These are phyloP conservation scores for Pachyrhizus erosus DNA, from an alignment of 306 rosid species.

Conservation along the genomic window DNA sequence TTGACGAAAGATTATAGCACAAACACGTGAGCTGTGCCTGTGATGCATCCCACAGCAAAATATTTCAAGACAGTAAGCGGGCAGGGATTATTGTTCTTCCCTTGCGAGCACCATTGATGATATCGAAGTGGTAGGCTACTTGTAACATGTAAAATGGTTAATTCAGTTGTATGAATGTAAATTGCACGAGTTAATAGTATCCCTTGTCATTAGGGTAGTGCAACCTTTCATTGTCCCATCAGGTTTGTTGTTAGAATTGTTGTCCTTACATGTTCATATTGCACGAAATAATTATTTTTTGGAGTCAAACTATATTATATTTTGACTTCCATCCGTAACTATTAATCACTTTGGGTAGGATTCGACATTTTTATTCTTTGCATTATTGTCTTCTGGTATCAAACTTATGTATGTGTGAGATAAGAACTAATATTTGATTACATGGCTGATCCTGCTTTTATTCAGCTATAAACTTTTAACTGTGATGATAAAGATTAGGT, in stretches of 20 bases:
- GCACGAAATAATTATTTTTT: neutral
- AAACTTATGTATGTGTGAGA: neutral
- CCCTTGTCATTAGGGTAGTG: neutral
- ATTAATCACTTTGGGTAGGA: neutral
- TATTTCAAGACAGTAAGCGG: neutral
- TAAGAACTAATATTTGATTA: neutral
- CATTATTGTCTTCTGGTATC: neutral
- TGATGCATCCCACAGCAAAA: conserved; percentile 28
- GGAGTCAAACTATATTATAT: neutral
- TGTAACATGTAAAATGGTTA: conserved; percentile 21
- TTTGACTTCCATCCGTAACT: neutral
- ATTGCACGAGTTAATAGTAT: neutral
- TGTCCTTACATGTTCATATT: conserved; percentile 23
- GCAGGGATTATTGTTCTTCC: neutral
- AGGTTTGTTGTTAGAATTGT: neutral
- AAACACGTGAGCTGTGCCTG: conserved; percentile 10
- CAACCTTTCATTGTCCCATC: neutral
- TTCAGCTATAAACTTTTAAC: neutral
- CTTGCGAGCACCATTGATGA: neutral
- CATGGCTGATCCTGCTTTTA: neutral
- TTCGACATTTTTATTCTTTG: neutral
- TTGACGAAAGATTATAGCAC: neutral
- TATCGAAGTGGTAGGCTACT: neutral
- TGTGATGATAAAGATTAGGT: neutral
- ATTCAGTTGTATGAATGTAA: conserved; percentile 2